These are phyloP conservation scores for Dactylorhiza incarnata DNA, from an alignment of 106 monocot genomes.

Conservation along the genomic window DNA sequence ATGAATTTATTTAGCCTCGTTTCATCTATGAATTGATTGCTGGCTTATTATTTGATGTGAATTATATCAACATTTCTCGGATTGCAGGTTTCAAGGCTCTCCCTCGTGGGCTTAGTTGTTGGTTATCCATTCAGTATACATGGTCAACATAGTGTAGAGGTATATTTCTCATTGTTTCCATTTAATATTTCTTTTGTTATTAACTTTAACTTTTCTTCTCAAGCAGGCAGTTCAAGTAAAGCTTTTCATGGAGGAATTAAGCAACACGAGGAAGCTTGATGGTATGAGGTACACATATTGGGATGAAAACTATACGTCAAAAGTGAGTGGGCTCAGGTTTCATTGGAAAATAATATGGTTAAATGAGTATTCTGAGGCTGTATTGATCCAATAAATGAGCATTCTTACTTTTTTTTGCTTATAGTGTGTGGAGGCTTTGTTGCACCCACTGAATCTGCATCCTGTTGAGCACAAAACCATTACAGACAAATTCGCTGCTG, in stretches of 20 bases:
- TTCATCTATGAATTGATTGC: background rate
- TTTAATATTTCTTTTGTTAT: background rate
- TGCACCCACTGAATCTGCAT: constrained; percentile 62
- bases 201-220: constrained; percentile 6
- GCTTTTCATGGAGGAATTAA: constrained; percentile 63
- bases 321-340: constrained; percentile 29
- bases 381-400: background rate
- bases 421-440: constrained; percentile 72
- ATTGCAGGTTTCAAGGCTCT: constrained; percentile 44
- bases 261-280: constrained; percentile 55
- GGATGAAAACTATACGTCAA: constrained; percentile 91
- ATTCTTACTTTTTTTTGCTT: background rate
- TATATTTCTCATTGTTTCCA: background rate
- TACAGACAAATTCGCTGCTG: constrained; percentile 87
- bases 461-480: constrained; percentile 61
- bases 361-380: background rate
- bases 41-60: background rate
- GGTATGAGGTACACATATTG: constrained; percentile 65
- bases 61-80: background rate
- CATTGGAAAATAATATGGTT: background rate
- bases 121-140: constrained; percentile 63
- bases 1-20: background rate
- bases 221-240: constrained; percentile 59
- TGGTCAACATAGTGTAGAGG: constrained; percentile 45
- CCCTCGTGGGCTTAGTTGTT: constrained; percentile 62